Percentiles rank a stretch among this genome's conserved stretches.
These are phyloP conservation scores for Panicum virgatum DNA, from an alignment of 202 grass and related monocot species.

Conservation along the genomic window DNA sequence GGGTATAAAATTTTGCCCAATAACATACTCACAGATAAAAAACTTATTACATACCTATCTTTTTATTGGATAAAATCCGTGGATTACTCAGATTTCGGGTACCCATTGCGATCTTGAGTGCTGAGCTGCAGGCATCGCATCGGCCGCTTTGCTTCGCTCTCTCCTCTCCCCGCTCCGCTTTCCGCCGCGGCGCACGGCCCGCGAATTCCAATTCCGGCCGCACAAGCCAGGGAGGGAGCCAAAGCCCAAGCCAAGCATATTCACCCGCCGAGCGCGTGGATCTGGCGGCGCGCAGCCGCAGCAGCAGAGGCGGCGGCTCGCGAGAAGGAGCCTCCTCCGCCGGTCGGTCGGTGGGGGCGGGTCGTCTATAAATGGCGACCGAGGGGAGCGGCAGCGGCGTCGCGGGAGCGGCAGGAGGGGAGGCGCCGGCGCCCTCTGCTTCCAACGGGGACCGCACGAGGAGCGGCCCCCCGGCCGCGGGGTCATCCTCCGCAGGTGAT, in stretches of 20 bases:
- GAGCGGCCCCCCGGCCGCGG: not conserved
- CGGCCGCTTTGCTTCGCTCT: not conserved
- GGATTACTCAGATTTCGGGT: no score
- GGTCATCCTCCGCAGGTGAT: constrained; percentile 7
- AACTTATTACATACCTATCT: no score
- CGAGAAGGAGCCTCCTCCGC: not conserved
- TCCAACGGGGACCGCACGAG: not conserved
- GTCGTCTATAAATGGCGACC: not conserved
- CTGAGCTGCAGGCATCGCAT: constrained; percentile 7
- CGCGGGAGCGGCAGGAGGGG: not conserved
- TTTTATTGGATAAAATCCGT: no score
- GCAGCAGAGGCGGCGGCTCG: not conserved
- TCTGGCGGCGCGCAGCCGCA: not conserved
- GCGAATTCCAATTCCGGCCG: not conserved
- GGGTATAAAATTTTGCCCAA: no score
- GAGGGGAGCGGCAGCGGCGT: constrained; percentile 3
- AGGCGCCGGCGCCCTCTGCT: not conserved
- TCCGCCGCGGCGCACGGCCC: not conserved
- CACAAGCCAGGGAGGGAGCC: not conserved
- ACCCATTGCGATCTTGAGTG: no score
- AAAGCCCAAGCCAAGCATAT: not conserved
- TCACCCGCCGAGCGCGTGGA: constrained; percentile 3
- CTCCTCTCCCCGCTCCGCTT: not conserved
- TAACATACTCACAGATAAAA: no score
- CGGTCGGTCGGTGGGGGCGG: not conserved